A percentile compares a stretch with the other conserved stretches of the same genome.
These are phyloP conservation scores for Platanus orientalis DNA, from an alignment of 164 flowering plant species.

Conservation along the genomic window DNA sequence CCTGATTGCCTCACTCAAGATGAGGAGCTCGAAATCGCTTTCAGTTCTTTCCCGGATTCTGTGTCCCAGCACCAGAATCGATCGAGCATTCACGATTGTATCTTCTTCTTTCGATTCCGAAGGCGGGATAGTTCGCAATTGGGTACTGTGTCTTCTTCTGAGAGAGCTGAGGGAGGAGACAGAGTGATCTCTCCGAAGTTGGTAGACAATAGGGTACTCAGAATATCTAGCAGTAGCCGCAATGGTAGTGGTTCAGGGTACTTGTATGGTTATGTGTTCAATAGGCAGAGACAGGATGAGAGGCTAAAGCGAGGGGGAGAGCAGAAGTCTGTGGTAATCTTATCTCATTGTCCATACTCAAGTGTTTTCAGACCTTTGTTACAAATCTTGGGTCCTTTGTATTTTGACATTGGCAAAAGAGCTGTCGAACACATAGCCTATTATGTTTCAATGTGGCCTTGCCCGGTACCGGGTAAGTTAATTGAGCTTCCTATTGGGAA, in stretches of 20 bases:
- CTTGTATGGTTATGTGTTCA: slow-evolving; percentile 92
- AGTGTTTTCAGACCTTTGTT: slow-evolving; percentile 88
- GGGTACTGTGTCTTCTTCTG: slow-evolving; percentile 29
- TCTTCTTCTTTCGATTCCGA: slow-evolving; percentile 84
- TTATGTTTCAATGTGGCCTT: slow-evolving; percentile 82
- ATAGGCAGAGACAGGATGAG: slow-evolving; percentile 97
- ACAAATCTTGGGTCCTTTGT: slow-evolving; percentile 96
- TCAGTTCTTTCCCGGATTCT: slow-evolving; percentile 93
- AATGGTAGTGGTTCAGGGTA: slow-evolving; percentile 23
- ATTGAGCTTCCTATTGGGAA: slow-evolving; percentile 97
- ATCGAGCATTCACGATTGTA: slow-evolving; percentile 92
- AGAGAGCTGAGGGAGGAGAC: slow-evolving; percentile 27
- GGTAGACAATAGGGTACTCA: neutral
- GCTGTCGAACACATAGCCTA: slow-evolving; percentile 85
- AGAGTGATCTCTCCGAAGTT: slow-evolving; percentile 19
- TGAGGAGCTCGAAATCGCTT: slow-evolving; percentile 86
- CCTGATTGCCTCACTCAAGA: slow-evolving; percentile 62
- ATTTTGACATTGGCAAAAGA: slow-evolving; percentile 82
- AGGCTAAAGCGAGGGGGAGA: slow-evolving; percentile 96
- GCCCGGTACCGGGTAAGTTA: slow-evolving; percentile 65
- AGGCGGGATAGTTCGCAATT: slow-evolving; percentile 32
- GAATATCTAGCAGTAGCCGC: slow-evolving; percentile 10
- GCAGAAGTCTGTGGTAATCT: slow-evolving; percentile 91
- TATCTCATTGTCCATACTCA: slow-evolving; percentile 71
- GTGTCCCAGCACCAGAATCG: slow-evolving; percentile 88